A percentile compares a stretch with the other conserved stretches of the same genome.
These are phyloP conservation scores for Wallacemonas sp. DNA, from an alignment of 208 protist species.

Conservation along the genomic window DNA sequence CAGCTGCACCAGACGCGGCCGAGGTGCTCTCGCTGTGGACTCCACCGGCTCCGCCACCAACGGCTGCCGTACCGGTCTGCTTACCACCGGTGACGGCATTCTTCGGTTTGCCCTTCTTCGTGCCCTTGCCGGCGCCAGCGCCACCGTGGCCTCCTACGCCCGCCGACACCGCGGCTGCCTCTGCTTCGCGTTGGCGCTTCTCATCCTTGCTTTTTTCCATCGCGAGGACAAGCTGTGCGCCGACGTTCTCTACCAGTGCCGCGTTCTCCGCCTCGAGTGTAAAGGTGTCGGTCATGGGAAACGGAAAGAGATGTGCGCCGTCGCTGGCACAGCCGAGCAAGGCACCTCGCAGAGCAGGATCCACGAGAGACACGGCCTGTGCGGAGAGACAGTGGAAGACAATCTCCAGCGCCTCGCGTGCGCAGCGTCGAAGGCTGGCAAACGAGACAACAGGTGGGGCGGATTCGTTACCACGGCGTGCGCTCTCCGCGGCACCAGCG, in stretches of 20 bases:
- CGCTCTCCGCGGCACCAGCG: not conserved
- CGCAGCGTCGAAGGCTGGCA: slow-evolving; percentile 2
- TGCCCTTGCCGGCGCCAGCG: not conserved
- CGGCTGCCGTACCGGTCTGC: not conserved
- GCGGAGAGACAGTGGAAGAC: slow-evolving; percentile 9
- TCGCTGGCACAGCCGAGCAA: slow-evolving; percentile 6
- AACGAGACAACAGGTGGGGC: not conserved
- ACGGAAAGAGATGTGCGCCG: slow-evolving; percentile 4
- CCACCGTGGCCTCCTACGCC: no score
- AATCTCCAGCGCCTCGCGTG: slow-evolving; percentile 15
- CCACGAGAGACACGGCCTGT: slow-evolving; percentile 1
- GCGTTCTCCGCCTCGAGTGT: not conserved
- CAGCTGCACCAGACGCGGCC: not conserved
- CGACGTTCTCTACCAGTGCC: not conserved
- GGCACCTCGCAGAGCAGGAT: not conserved
- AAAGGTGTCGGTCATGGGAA: not conserved
- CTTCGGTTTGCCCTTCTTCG: slow-evolving; percentile 6
- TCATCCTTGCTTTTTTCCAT: not conserved
- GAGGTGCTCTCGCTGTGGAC: not conserved
- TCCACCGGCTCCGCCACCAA: no score
- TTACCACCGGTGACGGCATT: not conserved
- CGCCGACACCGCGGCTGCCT: not conserved
- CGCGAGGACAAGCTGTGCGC: not conserved
- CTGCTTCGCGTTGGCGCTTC: not conserved
- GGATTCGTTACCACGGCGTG: not conserved